Percentiles rank a stretch among this genome's conserved stretches.
These are phyloP conservation scores for Bonia amplexicaulis DNA, from an alignment of 176 grass and related monocot genomes.

Conservation along the genomic window DNA sequence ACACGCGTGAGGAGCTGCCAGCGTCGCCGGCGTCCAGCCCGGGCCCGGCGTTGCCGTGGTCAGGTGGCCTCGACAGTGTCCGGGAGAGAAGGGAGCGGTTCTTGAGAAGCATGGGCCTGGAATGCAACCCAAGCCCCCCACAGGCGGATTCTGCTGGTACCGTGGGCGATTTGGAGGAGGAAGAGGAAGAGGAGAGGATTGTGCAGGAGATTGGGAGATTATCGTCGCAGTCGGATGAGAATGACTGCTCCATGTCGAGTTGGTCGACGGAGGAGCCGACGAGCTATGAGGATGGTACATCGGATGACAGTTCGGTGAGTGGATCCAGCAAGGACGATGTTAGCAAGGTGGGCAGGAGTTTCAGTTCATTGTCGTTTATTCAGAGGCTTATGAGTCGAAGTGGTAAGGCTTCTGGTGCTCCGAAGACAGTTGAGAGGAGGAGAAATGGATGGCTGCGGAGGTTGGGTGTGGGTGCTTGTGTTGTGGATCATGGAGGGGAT, in stretches of 20 bases:
- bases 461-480: constrained; percentile 42
- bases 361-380: constrained; percentile 42
- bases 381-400: constrained; percentile 36
- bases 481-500: constrained; percentile 35
- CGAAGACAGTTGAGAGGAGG: constrained; percentile 39
- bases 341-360: constrained; percentile 35
- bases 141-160: not conserved
- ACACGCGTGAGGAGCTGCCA: constrained; percentile 37
- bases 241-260: constrained; percentile 54
- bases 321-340: constrained; percentile 38
- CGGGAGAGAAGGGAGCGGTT: constrained; percentile 43
- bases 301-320: constrained; percentile 41
- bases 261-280: constrained; percentile 52
- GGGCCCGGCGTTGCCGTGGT: constrained; percentile 42
- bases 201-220: constrained; percentile 25
- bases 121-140: constrained; percentile 16
- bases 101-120: constrained; percentile 54
- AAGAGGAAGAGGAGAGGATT: not conserved
- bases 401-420: constrained; percentile 23
- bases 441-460: constrained; percentile 63
- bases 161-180: not conserved
- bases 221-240: constrained; percentile 39
- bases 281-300: constrained; percentile 24
- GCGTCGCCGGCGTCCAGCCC: constrained; percentile 28
- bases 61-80: constrained; percentile 37